Evolutionary conservation across 2,329 filamentous ascomycete genomes (phyloP).

Genomic region (Neodidymelliopsis sp.): DNA sequence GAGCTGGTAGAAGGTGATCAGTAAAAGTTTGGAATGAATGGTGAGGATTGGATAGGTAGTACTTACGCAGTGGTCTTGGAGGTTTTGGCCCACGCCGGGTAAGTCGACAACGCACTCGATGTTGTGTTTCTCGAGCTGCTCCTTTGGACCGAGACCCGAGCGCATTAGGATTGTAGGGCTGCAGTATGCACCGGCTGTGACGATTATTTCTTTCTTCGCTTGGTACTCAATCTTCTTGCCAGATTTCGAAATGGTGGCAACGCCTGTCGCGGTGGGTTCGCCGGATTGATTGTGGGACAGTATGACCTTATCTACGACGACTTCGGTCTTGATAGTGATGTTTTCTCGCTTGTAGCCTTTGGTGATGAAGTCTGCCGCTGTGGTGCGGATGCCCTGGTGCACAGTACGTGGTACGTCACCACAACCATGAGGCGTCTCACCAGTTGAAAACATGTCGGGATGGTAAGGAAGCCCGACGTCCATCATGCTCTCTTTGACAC

Average conservation of each 20-base stretch:
- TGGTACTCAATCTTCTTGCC: slow-evolving; percentile 50
- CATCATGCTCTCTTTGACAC: slow-evolving; percentile 63
- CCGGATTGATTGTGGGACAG: slow-evolving; percentile 49
- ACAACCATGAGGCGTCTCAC: slow-evolving; percentile 43
- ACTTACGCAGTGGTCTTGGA: slow-evolving; percentile 68
- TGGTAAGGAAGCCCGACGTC: slow-evolving; percentile 63
- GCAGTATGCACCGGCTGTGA: slow-evolving; percentile 45
- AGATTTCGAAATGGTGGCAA: slow-evolving; percentile 53
- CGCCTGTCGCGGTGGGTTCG: slow-evolving; percentile 56
- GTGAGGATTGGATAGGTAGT: slow-evolving; percentile 54
- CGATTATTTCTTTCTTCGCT: slow-evolving; percentile 44
- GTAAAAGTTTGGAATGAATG: slow-evolving; percentile 52
- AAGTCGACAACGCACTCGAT: slow-evolving; percentile 64
- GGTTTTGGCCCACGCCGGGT: slow-evolving; percentile 68
- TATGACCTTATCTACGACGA: slow-evolving; percentile 55
- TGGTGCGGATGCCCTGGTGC: slow-evolving; percentile 38
- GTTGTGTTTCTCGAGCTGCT: slow-evolving; percentile 59
- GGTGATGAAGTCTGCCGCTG: slow-evolving; percentile 49
- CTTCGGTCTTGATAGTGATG: slow-evolving; percentile 44
- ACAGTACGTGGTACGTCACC: slow-evolving; percentile 43
- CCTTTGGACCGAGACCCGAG: slow-evolving; percentile 65
- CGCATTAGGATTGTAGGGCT: slow-evolving; percentile 54
- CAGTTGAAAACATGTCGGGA: slow-evolving; percentile 65
- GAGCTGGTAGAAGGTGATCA: slow-evolving; percentile 44
- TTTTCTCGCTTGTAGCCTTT: slow-evolving; percentile 50